Base-by-base conservation (phyloP, 139 green algal genomes). In the Yamagishiella unicocca region DNA sequence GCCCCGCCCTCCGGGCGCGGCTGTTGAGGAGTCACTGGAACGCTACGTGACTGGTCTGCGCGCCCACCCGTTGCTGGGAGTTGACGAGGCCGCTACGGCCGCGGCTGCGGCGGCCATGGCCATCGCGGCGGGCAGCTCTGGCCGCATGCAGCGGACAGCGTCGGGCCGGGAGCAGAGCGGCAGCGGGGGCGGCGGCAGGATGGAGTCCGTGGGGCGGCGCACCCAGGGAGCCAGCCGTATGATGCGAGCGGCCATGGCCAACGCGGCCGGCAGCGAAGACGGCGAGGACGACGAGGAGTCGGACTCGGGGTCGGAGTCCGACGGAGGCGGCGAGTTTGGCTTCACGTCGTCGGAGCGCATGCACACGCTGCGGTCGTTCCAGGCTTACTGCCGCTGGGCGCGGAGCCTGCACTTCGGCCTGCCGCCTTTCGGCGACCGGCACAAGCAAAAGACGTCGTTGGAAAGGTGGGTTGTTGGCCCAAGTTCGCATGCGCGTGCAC, bases 291-390 rank as follows among this genome's bases (percentile, higher is more conserved):
- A 29, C 40, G 78, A 43, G 19, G 50, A 33, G 19, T 33, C 43
- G 17, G 78, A 53, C 12, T 85, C 61, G 61, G 78, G 42, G 22
- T 55, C 37, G 7, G 75, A 74, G 14, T 76, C 53, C 6, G 76
- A 87, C 1, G 66, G 82, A 4, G 80, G 64, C 6, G 90, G 76
- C 14, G 66, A 61, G 33, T 92, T 91, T 87, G 90, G 84, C 1
- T 88, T 89, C 58, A 46, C 33, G 45, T 72, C 55, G 14, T 55
- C 87, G 37, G 94, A 96, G 42, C 86, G 83, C 25, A 81, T 66
- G 25, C 92, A 96, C 87, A 97, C 92, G n/a, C 86, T 97, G 71
- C 88, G 89, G 2, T 95, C 93, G 17, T 97, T 97, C 87, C 75
- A 89, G 9, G 89, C 93, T 4, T 97, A 96, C 66, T 90, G 92